Conservation (phyloP, 106 monocot species). For the Phalaenopsis equestris region DNA sequence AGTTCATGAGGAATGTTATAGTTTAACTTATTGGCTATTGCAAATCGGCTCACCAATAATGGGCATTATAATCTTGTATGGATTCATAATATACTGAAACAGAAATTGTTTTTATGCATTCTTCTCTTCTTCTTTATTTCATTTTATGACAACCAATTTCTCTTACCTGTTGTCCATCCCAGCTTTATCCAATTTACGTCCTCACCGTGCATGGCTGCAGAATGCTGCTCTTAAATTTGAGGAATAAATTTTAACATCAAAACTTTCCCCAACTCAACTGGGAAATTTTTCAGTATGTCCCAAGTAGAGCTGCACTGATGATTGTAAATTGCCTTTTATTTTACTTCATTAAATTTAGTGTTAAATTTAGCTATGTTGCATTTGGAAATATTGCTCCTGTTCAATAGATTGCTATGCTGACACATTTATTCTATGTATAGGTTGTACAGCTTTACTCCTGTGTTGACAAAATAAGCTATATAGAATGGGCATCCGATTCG, state of each 20-base stretch:
- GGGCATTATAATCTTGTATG: background rate
- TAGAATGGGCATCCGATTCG: conserved; percentile 95
- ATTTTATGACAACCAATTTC: background rate
- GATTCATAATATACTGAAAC: background rate
- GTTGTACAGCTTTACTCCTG: conserved; percentile 81
- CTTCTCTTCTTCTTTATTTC: background rate
- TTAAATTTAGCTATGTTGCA: conserved; percentile 4
- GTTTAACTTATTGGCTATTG: background rate
- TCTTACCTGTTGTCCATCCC: background rate
- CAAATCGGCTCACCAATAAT: background rate
- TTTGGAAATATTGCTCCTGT: background rate
- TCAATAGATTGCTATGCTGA: background rate
- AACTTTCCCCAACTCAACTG: background rate
- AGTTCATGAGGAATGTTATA: background rate
- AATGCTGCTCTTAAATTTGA: background rate
- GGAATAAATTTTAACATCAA: background rate
- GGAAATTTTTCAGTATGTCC: background rate
- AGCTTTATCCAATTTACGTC: no score
- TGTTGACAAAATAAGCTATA: conserved; percentile 84
- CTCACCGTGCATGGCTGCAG: background rate
- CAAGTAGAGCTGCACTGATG: background rate
- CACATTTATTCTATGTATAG: conserved; percentile 21
- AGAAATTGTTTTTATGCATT: background rate
- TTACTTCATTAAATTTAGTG: background rate
- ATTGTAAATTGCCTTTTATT: background rate